Percentiles rank a stretch among this genome's conserved stretches.
phyloP scores from a whole-genome alignment of 2,329 filamentous ascomycete species.

The Xylariaceae sp. region DNA sequence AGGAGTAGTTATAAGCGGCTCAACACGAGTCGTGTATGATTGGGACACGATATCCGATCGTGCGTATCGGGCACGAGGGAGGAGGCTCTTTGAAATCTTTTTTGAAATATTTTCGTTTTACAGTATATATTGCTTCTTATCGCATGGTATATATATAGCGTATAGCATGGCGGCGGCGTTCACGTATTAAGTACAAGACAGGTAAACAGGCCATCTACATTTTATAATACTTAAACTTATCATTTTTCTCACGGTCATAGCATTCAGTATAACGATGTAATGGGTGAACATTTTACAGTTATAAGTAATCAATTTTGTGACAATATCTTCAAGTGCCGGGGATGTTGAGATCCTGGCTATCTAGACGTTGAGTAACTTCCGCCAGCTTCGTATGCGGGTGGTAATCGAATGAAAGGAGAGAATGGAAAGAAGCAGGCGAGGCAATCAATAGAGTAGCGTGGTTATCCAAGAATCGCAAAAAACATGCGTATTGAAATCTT shows the following conservation, averaged over 20 bases:
- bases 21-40: constrained; percentile 24
- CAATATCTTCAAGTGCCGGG: constrained; percentile 1
- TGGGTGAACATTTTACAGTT: neutral
- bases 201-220: too few relatives aligned
- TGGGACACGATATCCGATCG: neutral
- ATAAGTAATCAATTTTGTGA: constrained; percentile 1
- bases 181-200: neutral
- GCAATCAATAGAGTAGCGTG: neutral
- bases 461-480: neutral
- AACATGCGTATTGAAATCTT: neutral
- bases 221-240: too few relatives aligned
- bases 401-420: constrained; percentile 1
- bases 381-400: neutral
- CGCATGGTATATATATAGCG: neutral
- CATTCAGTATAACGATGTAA: neutral
- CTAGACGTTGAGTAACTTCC: constrained; percentile 12
- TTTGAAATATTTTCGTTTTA: too few relatives aligned
- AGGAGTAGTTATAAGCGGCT: constrained; percentile 30
- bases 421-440: neutral
- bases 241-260: neutral
- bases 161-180: constrained; percentile 22
- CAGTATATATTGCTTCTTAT: too few relatives aligned
- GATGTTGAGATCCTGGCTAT: constrained; percentile 22
- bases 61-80: neutral
- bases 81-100: too few relatives aligned